These are phyloP conservation scores for Trypanosoma caninum DNA, from an alignment of 208 protist genomes.

Conservation along the genomic window DNA sequence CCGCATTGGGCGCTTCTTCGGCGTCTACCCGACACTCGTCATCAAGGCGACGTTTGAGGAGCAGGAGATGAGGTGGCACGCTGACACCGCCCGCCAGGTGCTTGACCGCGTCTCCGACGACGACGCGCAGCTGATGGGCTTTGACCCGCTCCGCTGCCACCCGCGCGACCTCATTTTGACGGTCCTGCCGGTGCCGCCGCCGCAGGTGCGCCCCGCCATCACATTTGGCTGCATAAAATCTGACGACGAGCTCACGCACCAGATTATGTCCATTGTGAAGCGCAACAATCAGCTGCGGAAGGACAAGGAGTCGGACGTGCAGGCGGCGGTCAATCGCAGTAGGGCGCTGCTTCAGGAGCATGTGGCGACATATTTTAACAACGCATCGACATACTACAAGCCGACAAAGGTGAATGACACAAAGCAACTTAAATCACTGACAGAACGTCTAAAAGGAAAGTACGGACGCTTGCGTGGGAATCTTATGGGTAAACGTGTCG, in stretches of 20 bases:
- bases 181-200: slow-evolving; percentile 96
- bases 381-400: slow-evolving; percentile 95
- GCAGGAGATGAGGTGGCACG: slow-evolving; percentile 67
- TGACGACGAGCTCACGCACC: slow-evolving; percentile 98
- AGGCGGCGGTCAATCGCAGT: slow-evolving; percentile 86
- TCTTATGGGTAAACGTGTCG: slow-evolving; percentile 99
- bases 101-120: slow-evolving; percentile 69
- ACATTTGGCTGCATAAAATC: slow-evolving; percentile 77
- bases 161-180: slow-evolving; percentile 94
- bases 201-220: slow-evolving; percentile 97
- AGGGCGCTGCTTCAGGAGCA: slow-evolving; percentile 95
- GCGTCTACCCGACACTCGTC: slow-evolving; percentile 71
- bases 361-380: slow-evolving; percentile 97
- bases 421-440: slow-evolving; percentile 97
- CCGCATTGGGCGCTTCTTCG: slow-evolving; percentile 64
- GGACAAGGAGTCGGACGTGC: slow-evolving; percentile 84
- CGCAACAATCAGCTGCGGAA: slow-evolving; percentile 91
- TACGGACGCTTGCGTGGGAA: slow-evolving; percentile 98
- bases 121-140: slow-evolving; percentile 68
- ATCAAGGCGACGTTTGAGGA: slow-evolving; percentile 75
- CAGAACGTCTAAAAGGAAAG: slow-evolving; percentile 99
- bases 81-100: slow-evolving; percentile 70
- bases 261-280: slow-evolving; percentile 97
- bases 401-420: slow-evolving; percentile 84
- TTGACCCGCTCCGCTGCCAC: slow-evolving; percentile 71